Conservation (phyloP, 2,329 filamentous ascomycete genomes). For the Ophiostoma ips region DNA sequence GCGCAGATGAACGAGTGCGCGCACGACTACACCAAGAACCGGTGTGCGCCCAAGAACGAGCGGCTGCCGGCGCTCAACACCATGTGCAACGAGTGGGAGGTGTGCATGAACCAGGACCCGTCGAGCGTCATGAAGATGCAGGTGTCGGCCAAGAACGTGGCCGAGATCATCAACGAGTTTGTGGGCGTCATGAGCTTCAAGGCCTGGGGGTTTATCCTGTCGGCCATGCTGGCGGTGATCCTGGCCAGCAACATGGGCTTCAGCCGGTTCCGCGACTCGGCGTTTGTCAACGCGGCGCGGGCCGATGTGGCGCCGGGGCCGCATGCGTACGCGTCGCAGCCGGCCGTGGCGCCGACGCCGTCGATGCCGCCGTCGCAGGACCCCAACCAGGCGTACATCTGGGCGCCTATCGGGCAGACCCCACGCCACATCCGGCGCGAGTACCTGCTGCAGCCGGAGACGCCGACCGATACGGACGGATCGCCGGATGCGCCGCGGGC, state of each 20-base stretch:
- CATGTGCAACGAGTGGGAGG: slow-evolving; percentile 67
- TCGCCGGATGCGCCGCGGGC: slow-evolving; percentile 29
- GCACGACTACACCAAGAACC: slow-evolving; percentile 60
- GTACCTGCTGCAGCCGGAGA: slow-evolving; percentile 27
- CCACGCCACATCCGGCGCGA: slow-evolving; percentile 31
- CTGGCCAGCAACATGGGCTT: slow-evolving; percentile 38
- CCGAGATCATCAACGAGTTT: slow-evolving; percentile 87
- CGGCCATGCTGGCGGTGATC: slow-evolving; percentile 33
- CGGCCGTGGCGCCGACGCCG: slow-evolving; percentile 12
- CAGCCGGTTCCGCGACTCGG: slow-evolving; percentile 22
- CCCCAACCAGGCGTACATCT: slow-evolving; percentile 31
- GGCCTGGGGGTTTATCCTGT: slow-evolving; percentile 40
- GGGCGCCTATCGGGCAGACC: slow-evolving; percentile 34
- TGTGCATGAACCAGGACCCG: slow-evolving; percentile 78
- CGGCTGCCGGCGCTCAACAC: slow-evolving; percentile 59
- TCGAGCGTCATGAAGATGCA: slow-evolving; percentile 63
- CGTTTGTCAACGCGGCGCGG: slow-evolving; percentile 10
- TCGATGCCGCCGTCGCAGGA: slow-evolving; percentile 18
- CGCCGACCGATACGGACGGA: slow-evolving; percentile 37
- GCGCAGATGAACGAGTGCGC: slow-evolving; percentile 62
- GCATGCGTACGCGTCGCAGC: slow-evolving; percentile 17
- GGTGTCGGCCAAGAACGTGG: slow-evolving; percentile 75
- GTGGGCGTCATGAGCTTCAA: slow-evolving; percentile 84
- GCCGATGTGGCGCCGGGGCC: slow-evolving; percentile 9
- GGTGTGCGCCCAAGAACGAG: slow-evolving; percentile 48